Conservation (phyloP, 371 early-diverging fungal species). For the Mucor saturninus region DNA sequence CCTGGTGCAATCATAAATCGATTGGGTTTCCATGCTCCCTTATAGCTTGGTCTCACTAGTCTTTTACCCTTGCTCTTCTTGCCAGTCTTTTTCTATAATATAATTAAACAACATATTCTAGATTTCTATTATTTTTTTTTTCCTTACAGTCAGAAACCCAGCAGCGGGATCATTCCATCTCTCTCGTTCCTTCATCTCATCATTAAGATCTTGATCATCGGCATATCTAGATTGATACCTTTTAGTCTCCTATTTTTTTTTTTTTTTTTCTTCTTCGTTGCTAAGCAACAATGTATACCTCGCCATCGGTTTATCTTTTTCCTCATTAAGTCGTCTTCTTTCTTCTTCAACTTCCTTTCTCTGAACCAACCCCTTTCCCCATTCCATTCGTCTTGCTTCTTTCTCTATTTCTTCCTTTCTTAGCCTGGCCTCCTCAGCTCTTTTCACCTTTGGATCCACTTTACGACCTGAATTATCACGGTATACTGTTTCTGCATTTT, state of each 20-base stretch:
- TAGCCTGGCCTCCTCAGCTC: slow-evolving; percentile 62
- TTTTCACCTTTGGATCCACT: slow-evolving; percentile 69
- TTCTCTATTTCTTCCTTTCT: slow-evolving; percentile 65
- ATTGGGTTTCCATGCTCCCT: slow-evolving; percentile 78
- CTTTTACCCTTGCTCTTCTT: slow-evolving; percentile 40
- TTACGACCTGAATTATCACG: slow-evolving; percentile 79
- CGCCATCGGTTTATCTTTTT: slow-evolving; percentile 67
- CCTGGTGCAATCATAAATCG: slow-evolving; percentile 86
- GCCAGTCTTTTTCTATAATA: slow-evolving; percentile 24
- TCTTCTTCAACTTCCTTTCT: slow-evolving; percentile 58
- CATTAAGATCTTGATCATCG: slow-evolving; percentile 69
- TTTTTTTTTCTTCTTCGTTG: neutral
- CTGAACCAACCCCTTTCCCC: slow-evolving; percentile 82
- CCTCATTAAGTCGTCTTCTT: slow-evolving; percentile 55
- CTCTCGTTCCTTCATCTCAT: slow-evolving; percentile 60
- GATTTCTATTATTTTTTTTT: neutral
- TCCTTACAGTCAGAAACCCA: slow-evolving; percentile 61
- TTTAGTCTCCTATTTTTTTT: neutral
- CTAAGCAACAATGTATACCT: slow-evolving; percentile 40
- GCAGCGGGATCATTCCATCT: slow-evolving; percentile 78
- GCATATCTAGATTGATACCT: slow-evolving; percentile 45
- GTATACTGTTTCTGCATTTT: slow-evolving; percentile 77
- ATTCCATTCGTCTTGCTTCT: slow-evolving; percentile 70
- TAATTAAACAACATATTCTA: too few relatives aligned
- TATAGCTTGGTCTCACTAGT: slow-evolving; percentile 52